A percentile compares a stretch with the other conserved stretches of the same genome.
Evolutionary conservation across 345 rosid species (phyloP).

Genomic region (Excoecaria cochinchinensis): DNA sequence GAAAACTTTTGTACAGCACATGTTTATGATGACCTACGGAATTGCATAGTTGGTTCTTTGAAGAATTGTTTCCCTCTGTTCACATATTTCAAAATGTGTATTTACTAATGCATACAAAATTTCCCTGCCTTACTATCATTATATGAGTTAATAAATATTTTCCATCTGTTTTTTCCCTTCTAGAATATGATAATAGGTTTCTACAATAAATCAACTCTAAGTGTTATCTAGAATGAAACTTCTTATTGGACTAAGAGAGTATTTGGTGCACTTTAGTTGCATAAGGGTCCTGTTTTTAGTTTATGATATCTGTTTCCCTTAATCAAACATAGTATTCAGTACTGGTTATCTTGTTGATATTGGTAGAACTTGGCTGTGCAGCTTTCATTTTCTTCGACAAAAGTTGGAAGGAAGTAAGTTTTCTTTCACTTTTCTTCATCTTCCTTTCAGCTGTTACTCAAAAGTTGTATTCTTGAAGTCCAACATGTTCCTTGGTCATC

Average conservation of each 20-base stretch:
- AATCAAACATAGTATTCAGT: slow-evolving; percentile 65
- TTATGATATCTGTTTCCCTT: slow-evolving; percentile 45
- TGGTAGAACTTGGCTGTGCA: slow-evolving; percentile 84
- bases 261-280: background rate
- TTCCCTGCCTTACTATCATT: background rate
- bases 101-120: background rate
- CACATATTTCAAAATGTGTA: background rate
- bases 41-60: background rate
- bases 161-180: background rate
- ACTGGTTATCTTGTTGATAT: slow-evolving; percentile 74
- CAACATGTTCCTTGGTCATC: slow-evolving; percentile 10
- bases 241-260: background rate
- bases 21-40: background rate
- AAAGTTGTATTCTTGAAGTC: background rate
- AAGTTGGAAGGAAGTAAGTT: slow-evolving; percentile 80
- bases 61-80: background rate
- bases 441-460: background rate
- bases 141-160: background rate
- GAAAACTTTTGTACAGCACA: background rate
- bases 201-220: background rate
- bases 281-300: background rate
- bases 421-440: background rate
- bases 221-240: background rate
- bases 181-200: background rate
- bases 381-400: slow-evolving; percentile 89